Conservation (phyloP, 1,284 basidiomycete species). For the Microbotryomycetes sp. region DNA sequence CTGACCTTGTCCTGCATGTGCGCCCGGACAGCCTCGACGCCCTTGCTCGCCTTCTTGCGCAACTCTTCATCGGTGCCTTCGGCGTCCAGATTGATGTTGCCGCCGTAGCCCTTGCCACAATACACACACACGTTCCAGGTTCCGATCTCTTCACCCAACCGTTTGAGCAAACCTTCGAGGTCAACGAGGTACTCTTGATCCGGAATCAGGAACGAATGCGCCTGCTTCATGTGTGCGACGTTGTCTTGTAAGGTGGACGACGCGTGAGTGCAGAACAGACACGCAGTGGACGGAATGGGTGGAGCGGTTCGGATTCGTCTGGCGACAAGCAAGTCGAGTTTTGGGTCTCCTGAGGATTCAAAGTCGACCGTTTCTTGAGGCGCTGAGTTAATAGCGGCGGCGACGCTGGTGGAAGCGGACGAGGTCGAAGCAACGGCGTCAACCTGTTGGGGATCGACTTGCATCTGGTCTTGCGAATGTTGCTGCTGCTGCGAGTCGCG, state of each 20-base stretch:
- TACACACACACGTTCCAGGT: conserved; percentile 88
- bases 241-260: conserved; percentile 53
- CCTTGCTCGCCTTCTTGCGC: conserved; percentile 31
- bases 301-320: conserved; percentile 53
- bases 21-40: conserved; percentile 72
- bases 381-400: conserved; percentile 26
- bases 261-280: conserved; percentile 72
- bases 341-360: conserved; percentile 58
- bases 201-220: conserved; percentile 93
- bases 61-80: conserved; percentile 43
- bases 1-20: conserved; percentile 84
- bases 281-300: conserved; percentile 41
- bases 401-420: conserved; percentile 8
- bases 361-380: conserved; percentile 45
- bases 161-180: conserved; percentile 67
- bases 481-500: conserved; percentile 10
- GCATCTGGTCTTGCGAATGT: conserved; percentile 12
- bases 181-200: conserved; percentile 87
- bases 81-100: conserved; percentile 54
- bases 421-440: conserved; percentile 20
- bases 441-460: conserved; percentile 8
- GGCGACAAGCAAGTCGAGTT: conserved; percentile 64
- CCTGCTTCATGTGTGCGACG: conserved; percentile 75
- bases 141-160: conserved; percentile 89
- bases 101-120: conserved; percentile 49